Evolutionary conservation across 495 filamentous ascomycete species (phyloP).

Genomic region (Copromyces sp.): DNA sequence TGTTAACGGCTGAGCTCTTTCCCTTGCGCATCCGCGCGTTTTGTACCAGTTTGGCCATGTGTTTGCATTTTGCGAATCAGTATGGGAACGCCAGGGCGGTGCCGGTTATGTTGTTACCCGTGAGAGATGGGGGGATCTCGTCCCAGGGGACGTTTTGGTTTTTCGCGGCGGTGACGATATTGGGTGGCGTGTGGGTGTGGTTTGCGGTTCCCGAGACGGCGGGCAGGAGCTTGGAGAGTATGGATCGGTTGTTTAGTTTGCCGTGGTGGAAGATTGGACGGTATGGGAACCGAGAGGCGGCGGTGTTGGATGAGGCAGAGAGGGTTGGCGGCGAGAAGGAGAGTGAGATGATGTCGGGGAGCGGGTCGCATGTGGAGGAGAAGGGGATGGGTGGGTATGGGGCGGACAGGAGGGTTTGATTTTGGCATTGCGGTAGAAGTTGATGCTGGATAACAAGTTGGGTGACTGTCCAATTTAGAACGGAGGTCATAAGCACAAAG

Average conservation of each 20-base stretch:
- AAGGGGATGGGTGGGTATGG: background rate
- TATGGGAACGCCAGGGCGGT: constrained; percentile 55
- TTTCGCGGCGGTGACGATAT: constrained; percentile 51
- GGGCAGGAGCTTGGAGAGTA: constrained; percentile 49
- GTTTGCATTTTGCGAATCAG: constrained; percentile 62
- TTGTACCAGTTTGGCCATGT: constrained; percentile 41
- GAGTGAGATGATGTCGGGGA: constrained; percentile 8
- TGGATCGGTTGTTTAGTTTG: constrained; percentile 58
- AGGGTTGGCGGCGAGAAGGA: constrained; percentile 14
- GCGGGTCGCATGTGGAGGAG: constrained; percentile 1
- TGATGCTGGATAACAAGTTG: background rate
- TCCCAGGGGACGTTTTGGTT: constrained; percentile 53
- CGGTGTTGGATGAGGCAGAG: constrained; percentile 30
- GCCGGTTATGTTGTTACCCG: constrained; percentile 44
- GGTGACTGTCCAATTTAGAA: background rate
- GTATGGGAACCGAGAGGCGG: constrained; percentile 48
- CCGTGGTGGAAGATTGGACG: constrained; percentile 57
- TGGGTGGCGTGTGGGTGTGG: constrained; percentile 48
- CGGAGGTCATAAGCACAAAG: too few species aligned
- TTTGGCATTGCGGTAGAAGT: background rate
- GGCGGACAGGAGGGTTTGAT: background rate
- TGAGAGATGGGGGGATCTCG: constrained; percentile 36
- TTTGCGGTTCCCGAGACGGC: constrained; percentile 60
- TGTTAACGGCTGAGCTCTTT: constrained; percentile 67
- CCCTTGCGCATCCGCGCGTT: constrained; percentile 48